Evolutionary conservation across 2,329 filamentous ascomycete species (phyloP).

Genomic region (Trichoderma koningii): DNA sequence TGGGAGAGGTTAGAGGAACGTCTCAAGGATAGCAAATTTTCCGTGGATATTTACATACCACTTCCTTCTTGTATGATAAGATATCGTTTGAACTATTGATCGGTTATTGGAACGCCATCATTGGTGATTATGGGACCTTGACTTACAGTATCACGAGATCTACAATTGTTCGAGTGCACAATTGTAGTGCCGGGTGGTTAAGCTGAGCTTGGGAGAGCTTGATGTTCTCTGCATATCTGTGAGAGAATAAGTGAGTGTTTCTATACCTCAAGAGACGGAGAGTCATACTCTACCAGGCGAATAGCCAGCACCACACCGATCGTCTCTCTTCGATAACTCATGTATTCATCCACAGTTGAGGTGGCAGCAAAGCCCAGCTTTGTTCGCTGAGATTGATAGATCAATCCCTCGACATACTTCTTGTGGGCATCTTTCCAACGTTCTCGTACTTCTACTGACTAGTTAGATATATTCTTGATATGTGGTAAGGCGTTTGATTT

Average conservation of each 20-base stretch:
- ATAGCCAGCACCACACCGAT: neutral
- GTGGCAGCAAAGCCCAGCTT: neutral
- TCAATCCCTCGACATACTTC: neutral
- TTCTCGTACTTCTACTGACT: neutral
- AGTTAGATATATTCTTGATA: neutral
- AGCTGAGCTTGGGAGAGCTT: neutral
- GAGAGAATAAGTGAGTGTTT: neutral
- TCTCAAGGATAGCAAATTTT: accelerated
- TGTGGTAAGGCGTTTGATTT: too few relatives aligned
- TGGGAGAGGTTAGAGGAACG: neutral
- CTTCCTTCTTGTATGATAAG: constrained; percentile 3
- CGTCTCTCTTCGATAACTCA: neutral
- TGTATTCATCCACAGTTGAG: neutral
- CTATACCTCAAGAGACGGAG: neutral
- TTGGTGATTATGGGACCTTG: too few relatives aligned
- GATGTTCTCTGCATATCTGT: neutral
- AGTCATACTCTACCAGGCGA: neutral
- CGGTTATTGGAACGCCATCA: neutral
- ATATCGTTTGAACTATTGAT: neutral
- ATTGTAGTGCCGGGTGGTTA: neutral
- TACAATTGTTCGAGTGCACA: neutral
- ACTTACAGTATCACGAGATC: neutral
- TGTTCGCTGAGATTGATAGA: neutral
- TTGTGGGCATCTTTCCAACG: neutral
- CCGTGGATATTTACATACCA: neutral